These are phyloP conservation scores for Colletotrichum orchidophilum DNA, from an alignment of 2,329 filamentous ascomycete species.

Conservation along the genomic window DNA sequence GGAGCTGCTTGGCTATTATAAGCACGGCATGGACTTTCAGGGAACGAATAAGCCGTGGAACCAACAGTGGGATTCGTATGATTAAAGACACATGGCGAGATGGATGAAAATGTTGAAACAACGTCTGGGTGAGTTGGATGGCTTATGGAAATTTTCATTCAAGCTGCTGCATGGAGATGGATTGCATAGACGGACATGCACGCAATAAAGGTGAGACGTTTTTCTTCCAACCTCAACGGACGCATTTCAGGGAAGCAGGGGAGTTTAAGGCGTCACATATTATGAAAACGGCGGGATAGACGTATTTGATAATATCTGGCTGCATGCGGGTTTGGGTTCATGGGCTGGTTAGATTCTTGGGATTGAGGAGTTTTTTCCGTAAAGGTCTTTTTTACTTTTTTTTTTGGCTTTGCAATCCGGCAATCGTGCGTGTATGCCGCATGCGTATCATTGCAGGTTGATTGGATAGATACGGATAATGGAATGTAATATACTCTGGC, in stretches of 20 bases:
- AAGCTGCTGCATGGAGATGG: neutral
- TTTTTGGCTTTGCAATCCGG: neutral
- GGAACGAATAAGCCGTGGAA: constrained; percentile 63
- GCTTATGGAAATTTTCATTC: neutral
- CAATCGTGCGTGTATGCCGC: neutral
- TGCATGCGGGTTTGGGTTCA: neutral
- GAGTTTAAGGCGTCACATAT: neutral
- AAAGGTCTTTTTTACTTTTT: no score
- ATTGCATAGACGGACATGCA: neutral
- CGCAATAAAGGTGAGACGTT: neutral
- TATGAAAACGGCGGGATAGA: neutral
- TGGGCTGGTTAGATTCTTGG: no score
- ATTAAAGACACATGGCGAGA: neutral
- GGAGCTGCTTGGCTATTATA: constrained; percentile 72
- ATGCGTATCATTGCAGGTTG: neutral
- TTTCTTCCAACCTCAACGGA: no score
- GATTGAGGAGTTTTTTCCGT: neutral
- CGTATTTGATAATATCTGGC: neutral
- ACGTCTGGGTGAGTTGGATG: neutral
- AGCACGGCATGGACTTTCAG: constrained; percentile 66
- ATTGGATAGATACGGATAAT: neutral
- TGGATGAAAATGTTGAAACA: neutral
- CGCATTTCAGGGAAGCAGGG: no score
- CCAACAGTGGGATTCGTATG: constrained; percentile 47
- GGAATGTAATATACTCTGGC: neutral